phyloP scores from a whole-genome alignment of 495 filamentous ascomycete genomes.

The Tuber borchii region DNA sequence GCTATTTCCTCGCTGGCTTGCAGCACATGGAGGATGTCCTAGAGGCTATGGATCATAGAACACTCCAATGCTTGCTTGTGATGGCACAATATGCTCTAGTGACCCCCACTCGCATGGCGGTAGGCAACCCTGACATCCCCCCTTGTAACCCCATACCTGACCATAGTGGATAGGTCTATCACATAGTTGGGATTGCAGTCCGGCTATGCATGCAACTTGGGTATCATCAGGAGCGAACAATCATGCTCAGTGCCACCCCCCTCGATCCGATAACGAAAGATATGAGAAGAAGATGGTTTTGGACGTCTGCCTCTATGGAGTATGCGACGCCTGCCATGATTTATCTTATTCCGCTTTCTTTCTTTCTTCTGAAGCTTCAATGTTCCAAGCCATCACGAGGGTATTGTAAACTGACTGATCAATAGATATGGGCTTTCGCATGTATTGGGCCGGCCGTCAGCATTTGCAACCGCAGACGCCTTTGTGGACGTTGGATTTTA shows the following conservation, averaged over 20 bases:
- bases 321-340: slow-evolving; percentile 41
- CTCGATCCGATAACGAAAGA: slow-evolving; percentile 69
- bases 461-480: slow-evolving; percentile 69
- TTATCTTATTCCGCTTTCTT: not conserved
- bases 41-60: slow-evolving; percentile 71
- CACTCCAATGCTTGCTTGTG: slow-evolving; percentile 80
- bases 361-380: not conserved
- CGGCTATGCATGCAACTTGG: slow-evolving; percentile 81
- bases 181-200: slow-evolving; percentile 77
- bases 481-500: slow-evolving; percentile 78
- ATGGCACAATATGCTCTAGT: slow-evolving; percentile 88
- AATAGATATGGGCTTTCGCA: slow-evolving; percentile 62
- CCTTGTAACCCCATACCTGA: slow-evolving; percentile 10
- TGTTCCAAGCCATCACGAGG: not conserved
- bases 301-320: slow-evolving; percentile 80
- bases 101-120: slow-evolving; percentile 80
- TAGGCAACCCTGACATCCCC: slow-evolving; percentile 30
- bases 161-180: slow-evolving; percentile 52
- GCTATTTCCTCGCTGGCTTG: slow-evolving; percentile 82
- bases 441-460: slow-evolving; percentile 73
- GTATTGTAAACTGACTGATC: not conserved
- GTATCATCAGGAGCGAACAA: slow-evolving; percentile 76
- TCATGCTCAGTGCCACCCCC: slow-evolving; percentile 51
- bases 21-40: slow-evolving; percentile 70
- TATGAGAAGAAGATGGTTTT: slow-evolving; percentile 78